Evolutionary conservation across 208 protist genomes (phyloP), one percentile per base, ranked within the genome.

Genomic region (Crithidia fasciculata): DNA sequence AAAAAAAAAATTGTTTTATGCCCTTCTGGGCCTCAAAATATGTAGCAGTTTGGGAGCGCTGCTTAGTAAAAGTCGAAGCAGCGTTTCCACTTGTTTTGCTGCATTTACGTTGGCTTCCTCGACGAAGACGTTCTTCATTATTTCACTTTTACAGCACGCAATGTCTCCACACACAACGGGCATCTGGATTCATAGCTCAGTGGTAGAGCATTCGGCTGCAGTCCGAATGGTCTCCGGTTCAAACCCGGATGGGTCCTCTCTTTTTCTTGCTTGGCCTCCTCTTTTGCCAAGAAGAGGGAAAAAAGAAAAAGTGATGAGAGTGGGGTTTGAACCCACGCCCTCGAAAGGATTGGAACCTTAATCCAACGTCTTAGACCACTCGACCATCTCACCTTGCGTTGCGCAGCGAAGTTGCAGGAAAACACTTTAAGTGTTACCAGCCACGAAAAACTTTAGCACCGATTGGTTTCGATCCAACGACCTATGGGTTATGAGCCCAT

Each of bases 401-500:
- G 10, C 16, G 28, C 28, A 28, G 28, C 28, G 28, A 28, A 28
- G 28, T 28, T 28, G 1, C 28, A 28, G 28, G 28, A 28, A 28
- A 2, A 28, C 28, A 1, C 28, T 28, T 28, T 28, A 1, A 2
- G 28, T 28, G 0, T 28, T 28, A 28, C 28, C 28, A 28, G 16
- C 50, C 52, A 18, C n/a, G 10, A 0, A 91, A 95, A 92, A 90
- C 69, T 18, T 69, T 94, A 96, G 91, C 91, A 96, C 84, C 92
- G 92, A 87, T 93, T 95, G 92, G 92, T 93, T 95, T 96, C 89
- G 92, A 96, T 95, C 92, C 92, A 94, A 92, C 90, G 92, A 89
- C 92, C 92, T 96, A 95, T 95, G 89, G 90, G 90, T 96, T 96
- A 96, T 95, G 90, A 96, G 92, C 90, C 92, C 89, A 95, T 95